Base-by-base conservation (phyloP, 2,329 filamentous ascomycete genomes). In the Pseudocercospora fuligena region DNA sequence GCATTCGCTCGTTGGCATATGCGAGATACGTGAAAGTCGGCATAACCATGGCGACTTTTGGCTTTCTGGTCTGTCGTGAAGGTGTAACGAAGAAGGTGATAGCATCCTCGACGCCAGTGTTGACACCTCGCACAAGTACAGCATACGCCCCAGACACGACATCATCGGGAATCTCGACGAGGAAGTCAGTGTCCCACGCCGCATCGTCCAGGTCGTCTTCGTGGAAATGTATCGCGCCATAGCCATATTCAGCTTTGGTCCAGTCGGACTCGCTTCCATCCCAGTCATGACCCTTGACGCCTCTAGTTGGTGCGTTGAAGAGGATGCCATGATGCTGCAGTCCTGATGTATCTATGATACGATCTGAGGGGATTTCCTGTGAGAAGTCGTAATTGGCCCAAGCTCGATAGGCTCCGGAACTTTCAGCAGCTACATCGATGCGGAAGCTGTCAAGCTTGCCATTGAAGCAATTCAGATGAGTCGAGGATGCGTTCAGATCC, bases 11-110 rank as follows among this genome's bases (percentile, higher is more conserved):
- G 31, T 62, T 62, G 46, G 60, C 60, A 23, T 62, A 62, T 2
- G 60, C 60, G 16, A 62, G 60, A 19, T 62, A 62, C 4, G 60
- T 62, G 60, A 62, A 62, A 2, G 60, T 62, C 16, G 60, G 60
- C 60, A 62, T 62, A 11, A 62, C 27, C 16, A 54, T 40, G 14
- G 60, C 60, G 7, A 62, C 60, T 14, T 46, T 27, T 0, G 25
- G n/a, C 11, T 27, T 25, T 7, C 8, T 25, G n/a, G 16, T 21
- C 2, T 19, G 21, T 1, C n/a, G 14, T 14, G 27, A 31, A 14
- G 60, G 60, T 11, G 27, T 54, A 29, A 62, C 29, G 60, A 62
- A 62, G 60, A 62, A 54, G 16, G 49, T 54, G 11, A 62, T 54
- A 19, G 29, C 31, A 25, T 62, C 60, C 19, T 54, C 46, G 21